Evolutionary conservation across 2,329 filamentous ascomycete species (phyloP).

Genomic region (Fusarium virguliforme): DNA sequence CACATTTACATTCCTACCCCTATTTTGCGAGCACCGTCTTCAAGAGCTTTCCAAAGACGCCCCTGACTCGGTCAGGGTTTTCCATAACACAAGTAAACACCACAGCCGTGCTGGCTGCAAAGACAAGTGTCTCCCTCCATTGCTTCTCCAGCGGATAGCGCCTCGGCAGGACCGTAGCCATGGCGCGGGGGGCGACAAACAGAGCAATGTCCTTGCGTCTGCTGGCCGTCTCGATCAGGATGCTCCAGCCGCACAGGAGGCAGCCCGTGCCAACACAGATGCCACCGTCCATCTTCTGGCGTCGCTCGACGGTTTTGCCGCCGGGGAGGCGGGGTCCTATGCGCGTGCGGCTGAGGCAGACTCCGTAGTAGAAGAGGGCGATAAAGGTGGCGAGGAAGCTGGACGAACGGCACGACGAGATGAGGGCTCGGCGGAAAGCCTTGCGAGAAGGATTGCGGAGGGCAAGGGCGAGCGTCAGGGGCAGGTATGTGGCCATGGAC

Average conservation of each 20-base stretch:
- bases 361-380: conserved; percentile 85
- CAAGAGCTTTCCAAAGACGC: conserved; percentile 77
- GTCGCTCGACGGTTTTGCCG: conserved; percentile 59
- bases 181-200: conserved; percentile 85
- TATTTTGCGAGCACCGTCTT: conserved; percentile 63
- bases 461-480: conserved; percentile 79
- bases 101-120: conserved; percentile 78
- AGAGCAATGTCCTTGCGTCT: conserved; percentile 83
- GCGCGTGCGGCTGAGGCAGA: conserved; percentile 83
- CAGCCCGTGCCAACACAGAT: conserved; percentile 82
- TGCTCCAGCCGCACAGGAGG: conserved; percentile 84
- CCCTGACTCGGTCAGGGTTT: conserved; percentile 74
- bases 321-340: conserved; percentile 79
- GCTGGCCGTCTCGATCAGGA: conserved; percentile 77
- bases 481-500: conserved; percentile 83
- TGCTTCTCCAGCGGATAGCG: conserved; percentile 75
- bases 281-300: conserved; percentile 72
- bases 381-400: conserved; percentile 86
- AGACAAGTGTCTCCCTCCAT: conserved; percentile 77
- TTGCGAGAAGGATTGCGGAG: conserved; percentile 64
- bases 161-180: conserved; percentile 81
- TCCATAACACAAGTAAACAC: conserved; percentile 79
- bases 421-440: conserved; percentile 67
- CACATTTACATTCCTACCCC: background rate
- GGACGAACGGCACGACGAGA: conserved; percentile 79